phyloP scores from a whole-genome alignment of 768 basidiomycete species.

The Mycena belliarum region DNA sequence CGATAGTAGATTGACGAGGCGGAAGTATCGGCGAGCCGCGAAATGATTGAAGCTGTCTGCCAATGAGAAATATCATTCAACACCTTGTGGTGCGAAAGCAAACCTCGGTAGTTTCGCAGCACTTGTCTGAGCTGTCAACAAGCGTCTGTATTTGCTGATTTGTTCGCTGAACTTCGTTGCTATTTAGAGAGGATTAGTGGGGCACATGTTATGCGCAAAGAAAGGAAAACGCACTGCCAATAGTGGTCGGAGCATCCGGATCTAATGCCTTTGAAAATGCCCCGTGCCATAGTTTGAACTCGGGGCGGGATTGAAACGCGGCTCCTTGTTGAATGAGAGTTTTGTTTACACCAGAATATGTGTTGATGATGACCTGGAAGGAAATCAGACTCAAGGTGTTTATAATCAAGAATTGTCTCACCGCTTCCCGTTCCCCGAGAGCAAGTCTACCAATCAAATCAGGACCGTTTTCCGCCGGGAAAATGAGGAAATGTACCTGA shows the following conservation, averaged over 20 bases:
- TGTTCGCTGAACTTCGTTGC: slow-evolving; percentile 11
- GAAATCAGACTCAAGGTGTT: not conserved
- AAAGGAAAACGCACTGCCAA: slow-evolving; percentile 5
- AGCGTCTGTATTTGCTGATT: slow-evolving; percentile 8
- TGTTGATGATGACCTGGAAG: slow-evolving; percentile 14
- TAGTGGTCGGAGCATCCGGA: slow-evolving; percentile 13
- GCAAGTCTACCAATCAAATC: not conserved
- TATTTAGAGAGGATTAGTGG: not conserved
- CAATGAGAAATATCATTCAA: no score
- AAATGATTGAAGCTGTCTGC: slow-evolving; percentile 9
- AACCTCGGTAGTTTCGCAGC: slow-evolving; percentile 11
- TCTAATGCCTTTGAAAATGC: slow-evolving; percentile 8
- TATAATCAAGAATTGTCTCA: not conserved
- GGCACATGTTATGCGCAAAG: not conserved
- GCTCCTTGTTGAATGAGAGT: slow-evolving; percentile 17
- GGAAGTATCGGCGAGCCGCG: slow-evolving; percentile 3
- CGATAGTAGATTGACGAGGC: slow-evolving; percentile 1
- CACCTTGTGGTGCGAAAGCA: not conserved
- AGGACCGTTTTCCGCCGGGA: not conserved
- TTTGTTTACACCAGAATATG: slow-evolving; percentile 6
- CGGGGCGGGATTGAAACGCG: slow-evolving; percentile 15
- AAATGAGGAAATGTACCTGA: not conserved
- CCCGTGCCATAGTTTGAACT: slow-evolving; percentile 14
- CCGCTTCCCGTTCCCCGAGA: slow-evolving; percentile 12
- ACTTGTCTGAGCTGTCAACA: slow-evolving; percentile 6